Evolutionary conservation across 2,329 filamentous ascomycete genomes (phyloP).

Genomic region (Lasiodiplodia theobromae): DNA sequence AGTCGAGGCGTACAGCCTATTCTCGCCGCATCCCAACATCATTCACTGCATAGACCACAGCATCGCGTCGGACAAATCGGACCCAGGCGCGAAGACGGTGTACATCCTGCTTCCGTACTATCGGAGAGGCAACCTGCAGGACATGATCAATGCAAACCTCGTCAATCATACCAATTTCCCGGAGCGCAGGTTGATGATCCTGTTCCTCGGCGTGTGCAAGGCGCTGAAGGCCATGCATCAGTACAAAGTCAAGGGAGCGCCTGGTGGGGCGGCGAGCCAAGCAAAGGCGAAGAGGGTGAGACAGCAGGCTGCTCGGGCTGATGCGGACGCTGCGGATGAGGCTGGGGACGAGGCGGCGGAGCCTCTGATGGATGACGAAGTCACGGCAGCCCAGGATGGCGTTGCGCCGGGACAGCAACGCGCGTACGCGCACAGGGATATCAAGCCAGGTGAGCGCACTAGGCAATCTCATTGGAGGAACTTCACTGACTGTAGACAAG

Average conservation of each 20-base stretch:
- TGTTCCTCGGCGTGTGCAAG: conserved; percentile 91
- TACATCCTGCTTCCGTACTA: conserved; percentile 98
- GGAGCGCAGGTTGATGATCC: conserved; percentile 82
- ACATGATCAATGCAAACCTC: conserved; percentile 97
- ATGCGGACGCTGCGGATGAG: conserved; percentile 62
- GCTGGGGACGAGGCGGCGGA: conserved; percentile 78
- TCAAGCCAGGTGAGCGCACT: conserved; percentile 81
- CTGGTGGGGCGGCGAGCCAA: conserved; percentile 57
- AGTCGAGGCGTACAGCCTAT: conserved; percentile 94
- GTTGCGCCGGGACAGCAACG: conserved; percentile 72
- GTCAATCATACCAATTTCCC: conserved; percentile 94
- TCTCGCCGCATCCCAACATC: conserved; percentile 82
- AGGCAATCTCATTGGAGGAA: not conserved
- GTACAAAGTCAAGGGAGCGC: conserved; percentile 71
- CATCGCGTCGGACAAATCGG: conserved; percentile 74
- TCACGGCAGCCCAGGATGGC: conserved; percentile 70
- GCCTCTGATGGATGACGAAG: conserved; percentile 83
- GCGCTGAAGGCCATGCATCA: conserved; percentile 91
- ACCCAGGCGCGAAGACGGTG: conserved; percentile 83
- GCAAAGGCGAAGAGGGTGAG: conserved; percentile 63
- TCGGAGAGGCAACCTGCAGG: conserved; percentile 91
- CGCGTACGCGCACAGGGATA: conserved; percentile 93
- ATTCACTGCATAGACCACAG: conserved; percentile 85
- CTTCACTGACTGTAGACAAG: conserved; percentile 41
- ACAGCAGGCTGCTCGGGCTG: conserved; percentile 62